Conservation (phyloP, 495 filamentous ascomycete genomes). For the Xylaria longipes region DNA sequence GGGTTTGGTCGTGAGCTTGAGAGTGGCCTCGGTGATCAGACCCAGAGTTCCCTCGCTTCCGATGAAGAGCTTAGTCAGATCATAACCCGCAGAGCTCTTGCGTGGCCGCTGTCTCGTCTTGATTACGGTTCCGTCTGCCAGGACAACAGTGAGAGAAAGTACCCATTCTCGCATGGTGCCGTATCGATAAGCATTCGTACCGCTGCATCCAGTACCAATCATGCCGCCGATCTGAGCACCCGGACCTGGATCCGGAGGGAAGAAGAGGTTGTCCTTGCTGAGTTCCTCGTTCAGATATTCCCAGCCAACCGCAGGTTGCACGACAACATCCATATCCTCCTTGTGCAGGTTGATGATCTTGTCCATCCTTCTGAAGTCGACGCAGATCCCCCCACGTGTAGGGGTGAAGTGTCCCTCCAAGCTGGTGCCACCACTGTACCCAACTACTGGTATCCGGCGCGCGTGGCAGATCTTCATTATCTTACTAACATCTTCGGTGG, state of each 20-base stretch:
- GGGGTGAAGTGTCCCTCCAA: constrained; percentile 83
- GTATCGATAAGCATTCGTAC: constrained; percentile 92
- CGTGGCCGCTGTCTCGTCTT: constrained; percentile 80
- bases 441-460: constrained; percentile 74
- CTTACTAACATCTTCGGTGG: constrained; percentile 71
- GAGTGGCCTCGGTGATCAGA: constrained; percentile 82
- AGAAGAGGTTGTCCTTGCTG: constrained; percentile 72
- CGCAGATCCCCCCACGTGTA: constrained; percentile 74
- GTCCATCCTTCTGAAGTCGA: constrained; percentile 80
- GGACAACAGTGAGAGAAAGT: constrained; percentile 84
- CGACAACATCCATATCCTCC: constrained; percentile 80
- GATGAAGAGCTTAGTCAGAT: constrained; percentile 83
- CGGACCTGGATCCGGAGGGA: constrained; percentile 83
- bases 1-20: constrained; percentile 84
- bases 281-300: constrained; percentile 77
- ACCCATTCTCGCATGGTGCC: constrained; percentile 99
- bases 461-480: constrained; percentile 79
- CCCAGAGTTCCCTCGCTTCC: constrained; percentile 94
- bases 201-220: constrained; percentile 92
- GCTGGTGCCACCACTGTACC: constrained; percentile 77
- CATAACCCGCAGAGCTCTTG: constrained; percentile 88
- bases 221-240: constrained; percentile 93
- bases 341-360: constrained; percentile 73
- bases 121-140: constrained; percentile 90
- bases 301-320: constrained; percentile 84